Evolutionary conservation across 2,329 filamentous ascomycete species (phyloP).

Genomic region (Epicoccum sorghinum): DNA sequence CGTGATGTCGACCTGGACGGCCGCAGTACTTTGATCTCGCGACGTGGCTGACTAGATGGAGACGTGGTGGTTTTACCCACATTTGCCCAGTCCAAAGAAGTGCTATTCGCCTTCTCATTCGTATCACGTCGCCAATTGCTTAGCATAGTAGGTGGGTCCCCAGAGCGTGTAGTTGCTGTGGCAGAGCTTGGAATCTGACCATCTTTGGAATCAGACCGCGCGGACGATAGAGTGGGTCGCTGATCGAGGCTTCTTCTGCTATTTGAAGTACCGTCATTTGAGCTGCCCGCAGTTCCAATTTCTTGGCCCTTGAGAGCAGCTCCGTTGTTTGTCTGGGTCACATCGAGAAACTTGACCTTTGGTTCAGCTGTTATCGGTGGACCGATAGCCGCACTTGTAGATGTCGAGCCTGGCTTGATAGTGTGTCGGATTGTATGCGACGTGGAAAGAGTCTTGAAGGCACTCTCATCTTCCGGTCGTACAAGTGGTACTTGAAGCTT

Average conservation of each 20-base stretch:
- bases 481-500: conserved; percentile 91
- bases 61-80: conserved; percentile 62
- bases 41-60: conserved; percentile 70
- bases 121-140: conserved; percentile 56
- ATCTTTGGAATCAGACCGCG: conserved; percentile 31
- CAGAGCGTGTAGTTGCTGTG: conserved; percentile 33
- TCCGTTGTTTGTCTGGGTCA: not conserved
- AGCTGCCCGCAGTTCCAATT: conserved; percentile 21
- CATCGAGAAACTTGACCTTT: conserved; percentile 10
- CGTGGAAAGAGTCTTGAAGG: conserved; percentile 79
- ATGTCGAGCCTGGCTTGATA: not conserved
- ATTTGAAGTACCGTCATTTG: conserved; percentile 39
- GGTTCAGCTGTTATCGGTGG: conserved; percentile 1
- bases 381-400: not conserved
- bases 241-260: conserved; percentile 42
- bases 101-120: conserved; percentile 36
- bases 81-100: conserved; percentile 59
- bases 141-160: conserved; percentile 53
- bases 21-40: conserved; percentile 87
- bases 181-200: conserved; percentile 24
- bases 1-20: conserved; percentile 70
- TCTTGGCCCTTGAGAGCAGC: conserved; percentile 27
- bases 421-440: conserved; percentile 40
- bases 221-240: conserved; percentile 19
- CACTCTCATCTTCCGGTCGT: conserved; percentile 82